Percentiles rank a stretch among this genome's conserved stretches.
phyloP scores from a whole-genome alignment of 345 rosid species.

The Lenwebbia sp. region DNA sequence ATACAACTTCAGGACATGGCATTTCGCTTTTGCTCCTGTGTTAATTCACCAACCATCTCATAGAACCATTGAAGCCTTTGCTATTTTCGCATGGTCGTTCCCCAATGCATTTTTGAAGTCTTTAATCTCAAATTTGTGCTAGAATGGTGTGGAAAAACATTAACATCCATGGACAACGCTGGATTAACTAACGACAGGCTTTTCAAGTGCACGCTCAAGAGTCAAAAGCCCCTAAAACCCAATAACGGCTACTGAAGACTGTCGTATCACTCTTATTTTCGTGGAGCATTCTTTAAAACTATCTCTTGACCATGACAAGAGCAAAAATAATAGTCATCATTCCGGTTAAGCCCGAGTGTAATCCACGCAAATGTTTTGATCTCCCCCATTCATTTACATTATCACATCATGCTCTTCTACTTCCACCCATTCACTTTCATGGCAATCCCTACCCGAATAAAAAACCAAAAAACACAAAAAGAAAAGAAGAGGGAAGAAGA shows the following conservation, averaged over 20 bases:
- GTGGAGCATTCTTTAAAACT: not conserved
- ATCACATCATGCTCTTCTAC: not conserved
- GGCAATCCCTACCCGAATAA: not conserved
- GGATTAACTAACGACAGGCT: not conserved
- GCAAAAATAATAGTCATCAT: not conserved
- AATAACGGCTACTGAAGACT: not conserved
- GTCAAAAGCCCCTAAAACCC: not conserved
- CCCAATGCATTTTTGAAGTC: not conserved
- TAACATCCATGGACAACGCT: not conserved
- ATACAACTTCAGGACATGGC: not conserved
- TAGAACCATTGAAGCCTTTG: not conserved
- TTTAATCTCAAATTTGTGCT: not conserved
- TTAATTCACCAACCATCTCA: not conserved
- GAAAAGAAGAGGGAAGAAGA: not conserved
- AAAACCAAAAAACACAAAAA: not conserved
- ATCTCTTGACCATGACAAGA: not conserved
- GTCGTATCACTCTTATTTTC: not conserved
- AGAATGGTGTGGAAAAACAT: too few relatives aligned
- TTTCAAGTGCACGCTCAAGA: not conserved
- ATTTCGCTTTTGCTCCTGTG: not conserved
- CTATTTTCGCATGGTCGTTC: not conserved
- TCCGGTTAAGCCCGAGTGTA: not conserved
- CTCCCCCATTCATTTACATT: not conserved
- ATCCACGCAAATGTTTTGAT: not conserved
- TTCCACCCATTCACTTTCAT: not conserved